A percentile compares a stretch with the other conserved stretches of the same genome.
phyloP scores from a whole-genome alignment of 1,284 basidiomycete genomes.

The Chalciporus sp. region DNA sequence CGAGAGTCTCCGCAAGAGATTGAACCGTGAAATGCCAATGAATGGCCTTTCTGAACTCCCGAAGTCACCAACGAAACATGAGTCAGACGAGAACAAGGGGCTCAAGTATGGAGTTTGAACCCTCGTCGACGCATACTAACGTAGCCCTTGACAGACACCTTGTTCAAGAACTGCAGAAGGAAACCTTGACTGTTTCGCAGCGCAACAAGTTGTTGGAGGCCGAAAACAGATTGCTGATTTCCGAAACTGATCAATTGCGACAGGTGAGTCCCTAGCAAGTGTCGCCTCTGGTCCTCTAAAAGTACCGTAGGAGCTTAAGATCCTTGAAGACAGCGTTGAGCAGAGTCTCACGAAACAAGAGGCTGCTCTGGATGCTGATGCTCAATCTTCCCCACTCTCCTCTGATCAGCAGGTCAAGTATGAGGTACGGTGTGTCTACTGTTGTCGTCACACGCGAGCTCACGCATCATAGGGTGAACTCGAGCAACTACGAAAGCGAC shows the following conservation, averaged over 20 bases:
- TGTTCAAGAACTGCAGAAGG: slow-evolving; percentile 84
- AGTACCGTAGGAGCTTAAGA: slow-evolving; percentile 58
- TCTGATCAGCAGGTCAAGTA: slow-evolving; percentile 49
- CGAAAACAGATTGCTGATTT: slow-evolving; percentile 73
- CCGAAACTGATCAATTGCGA: slow-evolving; percentile 79
- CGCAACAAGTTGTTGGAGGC: slow-evolving; percentile 72
- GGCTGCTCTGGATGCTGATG: slow-evolving; percentile 40
- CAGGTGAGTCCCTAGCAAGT: slow-evolving; percentile 46
- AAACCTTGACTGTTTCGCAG: slow-evolving; percentile 67
- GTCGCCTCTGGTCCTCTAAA: slow-evolving; percentile 3
- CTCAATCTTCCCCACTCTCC: slow-evolving; percentile 23
- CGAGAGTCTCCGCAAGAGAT: slow-evolving; percentile 58
- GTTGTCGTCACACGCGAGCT: slow-evolving; percentile 4
- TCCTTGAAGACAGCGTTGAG: slow-evolving; percentile 77
- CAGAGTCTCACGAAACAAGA: slow-evolving; percentile 59
- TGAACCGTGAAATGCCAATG: slow-evolving; percentile 56
- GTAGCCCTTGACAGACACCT: slow-evolving; percentile 61
- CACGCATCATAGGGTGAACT: slow-evolving; percentile 52
- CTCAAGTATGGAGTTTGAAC: slow-evolving; percentile 58
- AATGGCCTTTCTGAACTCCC: slow-evolving; percentile 39
- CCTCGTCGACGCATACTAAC: slow-evolving; percentile 7
- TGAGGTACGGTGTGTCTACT: slow-evolving; percentile 46
- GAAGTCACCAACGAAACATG: slow-evolving; percentile 48
- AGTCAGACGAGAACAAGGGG: slow-evolving; percentile 68
- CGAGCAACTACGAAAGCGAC: slow-evolving; percentile 69